Evolutionary conservation across 768 basidiomycete species (phyloP), one percentile per base, ranked within the genome.

Genomic region (Lactarius akahatsu): DNA sequence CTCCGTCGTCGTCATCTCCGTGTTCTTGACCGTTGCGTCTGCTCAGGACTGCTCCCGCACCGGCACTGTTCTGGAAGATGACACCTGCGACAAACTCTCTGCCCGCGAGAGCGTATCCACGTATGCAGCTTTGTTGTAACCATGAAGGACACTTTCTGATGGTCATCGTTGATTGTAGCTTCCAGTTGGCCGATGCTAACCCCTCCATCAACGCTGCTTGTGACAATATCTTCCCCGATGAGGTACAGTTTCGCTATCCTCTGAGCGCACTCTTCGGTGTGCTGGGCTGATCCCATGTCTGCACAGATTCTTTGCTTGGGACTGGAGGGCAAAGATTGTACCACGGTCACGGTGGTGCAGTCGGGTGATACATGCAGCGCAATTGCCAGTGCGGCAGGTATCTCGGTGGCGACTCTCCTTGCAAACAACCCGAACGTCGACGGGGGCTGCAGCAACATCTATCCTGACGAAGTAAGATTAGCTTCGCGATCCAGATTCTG

Each of bases 351-450:
- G 71, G 79, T 81, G 43, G 80, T 85, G 40, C 70, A 73, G 32
- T 50, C 71, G 0, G 83, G 82, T n/a, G 82, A 90, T 71, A 80
- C 76, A 36, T 91, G 90, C 76, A 68, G 58, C 0, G 62, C 58
- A 28, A 81, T 90, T 62, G 74, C 81, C 3, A 57, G 66, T 0
- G 73, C 64, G 1, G 71, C 76, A 70, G 76, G 77, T 54, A 72
- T 89, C 75, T 83, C 86, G 80, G 65, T 71, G 50, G 83, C 85
- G 57, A 80, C 85, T 7, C 79, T 92, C 41, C 78, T 76, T 73
- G n/a, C 71, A 65, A 92, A 92, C 84, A 93, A 93, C 83, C 92
- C 89, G 32, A 86, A 91, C 76, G 80, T 92, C 71, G 67, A 84
- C 72, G 4, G 61, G 0, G 77, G 73, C 0, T 89, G 85, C 75